Evolutionary conservation across 352 stramenopile genomes (phyloP).

Genomic region (Globisporangium perplexum): DNA sequence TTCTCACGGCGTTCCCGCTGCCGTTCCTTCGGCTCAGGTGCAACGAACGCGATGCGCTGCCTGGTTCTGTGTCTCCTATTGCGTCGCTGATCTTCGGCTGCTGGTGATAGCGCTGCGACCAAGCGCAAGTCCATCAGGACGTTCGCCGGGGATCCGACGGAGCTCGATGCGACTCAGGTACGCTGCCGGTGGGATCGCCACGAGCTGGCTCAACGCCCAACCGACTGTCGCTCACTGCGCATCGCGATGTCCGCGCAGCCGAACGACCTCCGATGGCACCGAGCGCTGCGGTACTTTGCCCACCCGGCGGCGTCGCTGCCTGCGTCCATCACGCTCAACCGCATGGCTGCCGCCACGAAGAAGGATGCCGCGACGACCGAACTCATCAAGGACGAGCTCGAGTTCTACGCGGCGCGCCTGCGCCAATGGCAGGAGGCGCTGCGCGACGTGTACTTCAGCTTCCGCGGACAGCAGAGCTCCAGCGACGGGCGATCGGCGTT

Average conservation of each 20-base stretch:
- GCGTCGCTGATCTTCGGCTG: neutral
- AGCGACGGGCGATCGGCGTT: constrained; percentile 15
- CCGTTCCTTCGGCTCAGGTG: constrained; percentile 60
- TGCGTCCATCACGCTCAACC: constrained; percentile 40
- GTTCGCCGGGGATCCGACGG: constrained; percentile 13
- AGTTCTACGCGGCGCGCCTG: constrained; percentile 53
- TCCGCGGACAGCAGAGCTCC: constrained; percentile 18
- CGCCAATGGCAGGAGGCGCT: constrained; percentile 65
- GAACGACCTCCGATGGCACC: constrained; percentile 49
- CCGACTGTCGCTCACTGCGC: neutral
- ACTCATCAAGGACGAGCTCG: constrained; percentile 43
- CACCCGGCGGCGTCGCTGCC: constrained; percentile 50
- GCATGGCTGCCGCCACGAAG: constrained; percentile 20
- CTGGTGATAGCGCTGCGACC: constrained; percentile 20
- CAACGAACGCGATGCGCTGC: neutral
- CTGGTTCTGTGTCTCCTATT: neutral
- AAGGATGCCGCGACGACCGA: constrained; percentile 21
- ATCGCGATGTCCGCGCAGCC: neutral
- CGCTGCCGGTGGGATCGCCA: no score
- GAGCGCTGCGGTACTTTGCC: constrained; percentile 60
- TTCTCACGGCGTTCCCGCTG: constrained; percentile 59
- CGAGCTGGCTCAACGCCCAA: no score
- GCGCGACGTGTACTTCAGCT: constrained; percentile 60
- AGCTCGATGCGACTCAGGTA: neutral
- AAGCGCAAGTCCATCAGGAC: constrained; percentile 27